Base-by-base conservation (phyloP, 1,139 yeast genomes). In the Spathaspora sp. region DNA sequence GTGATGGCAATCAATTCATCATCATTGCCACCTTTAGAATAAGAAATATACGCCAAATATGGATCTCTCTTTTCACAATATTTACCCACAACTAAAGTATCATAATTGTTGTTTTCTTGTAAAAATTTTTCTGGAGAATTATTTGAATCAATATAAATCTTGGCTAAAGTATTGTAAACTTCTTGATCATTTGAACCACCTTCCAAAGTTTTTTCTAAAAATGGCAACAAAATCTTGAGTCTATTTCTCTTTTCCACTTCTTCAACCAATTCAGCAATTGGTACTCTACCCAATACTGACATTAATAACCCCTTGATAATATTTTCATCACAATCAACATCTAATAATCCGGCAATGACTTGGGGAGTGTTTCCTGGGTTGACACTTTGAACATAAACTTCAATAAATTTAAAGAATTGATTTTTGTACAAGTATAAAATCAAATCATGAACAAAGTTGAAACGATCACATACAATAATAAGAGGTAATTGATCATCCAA, bases 61-160 rank as follows among this genome's bases (percentile, higher is more conserved):
- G 99, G 99, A 63, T 93, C 99, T 68, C 99, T 86, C 82, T 89
- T 93, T 70, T 95, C 99, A 80, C 99, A 95, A 76, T 93, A 93
- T 65, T 85, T 90, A 78, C 99, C 99, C 58, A 93, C 97, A 57
- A 87, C 88, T 57, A 89, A 76, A 23, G 99, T 87, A 68, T 93
- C 95, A 71, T 95, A 93, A 61, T 81, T 78, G 58, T 84, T 78
- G 66, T 93, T 95, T 68, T 93, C 99, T 66, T 84, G 86, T 73
- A 93, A 80, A 76, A 95, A 95, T 68, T 90, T 90, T 66, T 93
- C 99, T 39, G 99, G 99, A 56, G 91, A 86, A 72, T 93, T 95
- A 77, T 93, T 93, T 50, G 96, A 88, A 68, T 93, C 99, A 61
- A 93, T 93, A 76, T 95, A 93, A 57, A 95, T 95, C 75, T 95